Evolutionary conservation across 2,329 filamentous ascomycete genomes (phyloP).

Genomic region (Xylariaceae sp.): DNA sequence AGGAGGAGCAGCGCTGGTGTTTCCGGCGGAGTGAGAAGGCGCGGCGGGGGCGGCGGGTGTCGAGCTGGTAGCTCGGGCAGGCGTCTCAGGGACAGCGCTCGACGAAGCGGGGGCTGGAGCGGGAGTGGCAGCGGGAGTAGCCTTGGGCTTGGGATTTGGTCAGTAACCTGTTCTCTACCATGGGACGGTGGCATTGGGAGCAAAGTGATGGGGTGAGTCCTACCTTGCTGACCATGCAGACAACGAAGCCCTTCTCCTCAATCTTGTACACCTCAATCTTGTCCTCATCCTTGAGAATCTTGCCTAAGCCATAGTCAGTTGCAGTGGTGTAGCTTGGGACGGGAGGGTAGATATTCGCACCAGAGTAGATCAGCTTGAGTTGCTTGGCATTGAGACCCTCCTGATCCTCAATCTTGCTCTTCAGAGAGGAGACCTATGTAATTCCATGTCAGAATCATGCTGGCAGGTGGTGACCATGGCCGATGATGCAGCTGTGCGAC

Average conservation of each 20-base stretch:
- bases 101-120: slow-evolving; percentile 54
- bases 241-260: slow-evolving; percentile 98
- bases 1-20: slow-evolving; percentile 46
- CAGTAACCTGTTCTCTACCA: too few species aligned
- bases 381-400: slow-evolving; percentile 90
- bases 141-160: slow-evolving; percentile 61
- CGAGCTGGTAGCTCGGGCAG: slow-evolving; percentile 52
- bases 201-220: slow-evolving; percentile 15
- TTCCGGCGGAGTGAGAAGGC: slow-evolving; percentile 41
- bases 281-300: slow-evolving; percentile 97
- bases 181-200: slow-evolving; percentile 10
- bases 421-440: slow-evolving; percentile 77
- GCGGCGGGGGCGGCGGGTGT: slow-evolving; percentile 50
- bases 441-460: slow-evolving; percentile 21
- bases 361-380: slow-evolving; percentile 98
- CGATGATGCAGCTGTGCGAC: too few species aligned
- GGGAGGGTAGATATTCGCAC: slow-evolving; percentile 48
- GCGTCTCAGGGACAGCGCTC: slow-evolving; percentile 62
- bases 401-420: slow-evolving; percentile 86
- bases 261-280: slow-evolving; percentile 97
- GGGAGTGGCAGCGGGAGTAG: slow-evolving; percentile 48
- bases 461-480: background rate
- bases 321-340: background rate
- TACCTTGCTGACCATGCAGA: slow-evolving; percentile 98
- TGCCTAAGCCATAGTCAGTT: slow-evolving; percentile 60